Conservation (phyloP, 345 rosid genomes). For the Linum tenue region DNA sequence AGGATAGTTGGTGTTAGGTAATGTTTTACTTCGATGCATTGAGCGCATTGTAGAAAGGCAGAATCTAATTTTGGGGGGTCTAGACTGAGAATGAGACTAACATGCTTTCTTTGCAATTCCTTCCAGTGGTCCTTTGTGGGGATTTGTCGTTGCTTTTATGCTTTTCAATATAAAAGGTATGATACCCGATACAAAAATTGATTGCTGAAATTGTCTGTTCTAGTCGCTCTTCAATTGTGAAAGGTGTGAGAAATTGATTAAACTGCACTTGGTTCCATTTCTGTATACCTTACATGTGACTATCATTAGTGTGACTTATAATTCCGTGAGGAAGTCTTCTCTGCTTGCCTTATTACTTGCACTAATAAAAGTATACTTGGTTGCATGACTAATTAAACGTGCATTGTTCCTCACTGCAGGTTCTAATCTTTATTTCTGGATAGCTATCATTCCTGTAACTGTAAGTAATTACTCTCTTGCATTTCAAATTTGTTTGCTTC, state of each 20-base stretch:
- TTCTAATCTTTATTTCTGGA: constrained; percentile 96
- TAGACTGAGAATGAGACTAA: constrained; percentile 15
- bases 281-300: neutral
- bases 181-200: neutral
- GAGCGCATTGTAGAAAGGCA: neutral
- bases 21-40: neutral
- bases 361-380: neutral
- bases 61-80: constrained; percentile 7
- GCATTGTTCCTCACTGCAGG: constrained; percentile 36
- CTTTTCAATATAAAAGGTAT: constrained; percentile 83
- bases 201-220: constrained; percentile 1
- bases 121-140: constrained; percentile 89
- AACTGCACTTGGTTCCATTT: neutral
- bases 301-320: neutral
- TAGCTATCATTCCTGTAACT: constrained; percentile 73
- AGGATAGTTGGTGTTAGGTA: constrained; percentile 93
- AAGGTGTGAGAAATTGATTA: neutral
- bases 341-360: neutral
- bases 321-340: neutral
- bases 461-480: constrained; percentile 35
- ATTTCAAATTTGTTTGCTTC: constrained; percentile 8
- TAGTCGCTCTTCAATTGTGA: neutral
- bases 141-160: constrained; percentile 93
- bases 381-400: neutral
- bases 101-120: constrained; percentile 13